These are phyloP conservation scores for Echites panduratus DNA, from an alignment of 257 asterid species.

Conservation along the genomic window DNA sequence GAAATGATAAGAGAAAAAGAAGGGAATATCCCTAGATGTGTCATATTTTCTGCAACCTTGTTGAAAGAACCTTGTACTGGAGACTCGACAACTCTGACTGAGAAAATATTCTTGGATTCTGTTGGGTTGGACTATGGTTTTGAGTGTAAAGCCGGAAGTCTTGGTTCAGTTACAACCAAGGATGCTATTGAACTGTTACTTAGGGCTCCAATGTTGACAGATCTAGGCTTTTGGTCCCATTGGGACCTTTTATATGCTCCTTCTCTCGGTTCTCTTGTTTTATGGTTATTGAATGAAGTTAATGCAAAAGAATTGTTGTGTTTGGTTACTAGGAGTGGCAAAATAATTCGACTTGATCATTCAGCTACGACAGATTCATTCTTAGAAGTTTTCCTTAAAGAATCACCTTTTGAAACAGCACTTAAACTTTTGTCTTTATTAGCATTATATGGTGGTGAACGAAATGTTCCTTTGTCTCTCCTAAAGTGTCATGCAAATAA, in stretches of 20 bases:
- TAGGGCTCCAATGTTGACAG: conserved; percentile 84
- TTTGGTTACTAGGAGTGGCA: conserved; percentile 73
- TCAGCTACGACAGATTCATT: conserved; percentile 69
- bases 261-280: conserved; percentile 80
- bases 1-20: conserved; percentile 31
- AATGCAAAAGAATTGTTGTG: conserved; percentile 63
- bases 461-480: conserved; percentile 61
- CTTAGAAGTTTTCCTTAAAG: conserved; percentile 47
- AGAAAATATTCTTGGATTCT: conserved; percentile 26
- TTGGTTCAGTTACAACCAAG: conserved; percentile 45
- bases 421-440: conserved; percentile 64
- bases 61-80: conserved; percentile 27
- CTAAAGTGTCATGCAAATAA: conserved; percentile 62
- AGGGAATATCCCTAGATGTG: conserved; percentile 36
- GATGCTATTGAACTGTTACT: conserved; percentile 63
- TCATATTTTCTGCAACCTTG: conserved; percentile 74
- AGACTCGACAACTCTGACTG: conserved; percentile 28
- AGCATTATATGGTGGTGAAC: conserved; percentile 79
- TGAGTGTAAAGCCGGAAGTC: conserved; percentile 31
- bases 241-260: conserved; percentile 86
- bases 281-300: conserved; percentile 79
- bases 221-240: conserved; percentile 75
- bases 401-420: conserved; percentile 75
- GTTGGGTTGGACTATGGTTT: conserved; percentile 21
- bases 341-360: conserved; percentile 75